Evolutionary conservation across 192 early-diverging fungal genomes (phyloP).

Genomic region (Coemansia sp.): DNA sequence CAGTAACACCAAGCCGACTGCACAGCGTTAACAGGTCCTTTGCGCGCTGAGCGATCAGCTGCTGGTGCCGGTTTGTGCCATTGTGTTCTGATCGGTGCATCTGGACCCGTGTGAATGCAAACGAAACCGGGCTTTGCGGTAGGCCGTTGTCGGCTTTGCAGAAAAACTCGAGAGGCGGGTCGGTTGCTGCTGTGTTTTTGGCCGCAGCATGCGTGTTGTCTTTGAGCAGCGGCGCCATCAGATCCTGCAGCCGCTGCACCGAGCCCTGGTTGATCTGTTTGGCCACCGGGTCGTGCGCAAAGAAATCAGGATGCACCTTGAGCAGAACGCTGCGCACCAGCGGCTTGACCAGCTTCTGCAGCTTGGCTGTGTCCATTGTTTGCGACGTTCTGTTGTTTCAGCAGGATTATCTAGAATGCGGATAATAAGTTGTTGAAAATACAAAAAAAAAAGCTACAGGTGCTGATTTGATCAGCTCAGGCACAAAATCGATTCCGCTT

Average conservation of each 20-base stretch:
- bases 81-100: not conserved
- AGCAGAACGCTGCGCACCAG: constrained; percentile 40
- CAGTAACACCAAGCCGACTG: constrained; percentile 8
- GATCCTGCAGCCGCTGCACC: constrained; percentile 49
- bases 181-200: constrained; percentile 2
- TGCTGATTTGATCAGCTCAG: too few relatives aligned
- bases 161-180: constrained; percentile 13
- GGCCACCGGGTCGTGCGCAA: constrained; percentile 34
- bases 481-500: too few relatives aligned
- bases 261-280: constrained; percentile 36
- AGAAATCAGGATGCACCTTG: constrained; percentile 50
- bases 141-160: constrained; percentile 1
- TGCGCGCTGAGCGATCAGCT: constrained; percentile 32
- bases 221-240: constrained; percentile 30
- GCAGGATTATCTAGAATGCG: not conserved
- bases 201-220: not conserved
- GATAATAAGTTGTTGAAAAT: too few relatives aligned
- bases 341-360: constrained; percentile 40
- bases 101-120: constrained; percentile 21
- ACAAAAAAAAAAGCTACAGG: too few relatives aligned
- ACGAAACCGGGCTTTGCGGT: constrained; percentile 9
- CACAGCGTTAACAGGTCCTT: constrained; percentile 43
- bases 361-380: constrained; percentile 14
- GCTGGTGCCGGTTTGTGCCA: not conserved
- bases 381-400: not conserved